A percentile compares a stretch with the other conserved stretches of the same genome.
phyloP scores from a whole-genome alignment of 495 filamentous ascomycete genomes.

The Neurospora cerealis region DNA sequence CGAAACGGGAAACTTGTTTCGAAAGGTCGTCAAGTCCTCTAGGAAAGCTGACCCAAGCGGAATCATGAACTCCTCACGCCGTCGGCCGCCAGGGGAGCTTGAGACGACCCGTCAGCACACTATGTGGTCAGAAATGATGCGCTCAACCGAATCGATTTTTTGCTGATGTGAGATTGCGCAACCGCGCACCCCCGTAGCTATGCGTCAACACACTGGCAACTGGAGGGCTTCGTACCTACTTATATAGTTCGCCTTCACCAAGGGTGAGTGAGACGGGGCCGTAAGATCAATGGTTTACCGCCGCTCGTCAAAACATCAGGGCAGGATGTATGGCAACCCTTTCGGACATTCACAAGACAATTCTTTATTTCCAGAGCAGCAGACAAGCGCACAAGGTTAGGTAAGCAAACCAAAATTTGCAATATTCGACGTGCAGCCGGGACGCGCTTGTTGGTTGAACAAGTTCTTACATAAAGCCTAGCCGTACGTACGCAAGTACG shows the following conservation, averaged over 20 bases:
- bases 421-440: neutral
- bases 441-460: neutral
- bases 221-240: neutral
- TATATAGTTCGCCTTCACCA: neutral
- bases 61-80: neutral
- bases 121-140: neutral
- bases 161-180: neutral
- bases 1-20: neutral
- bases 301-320: neutral
- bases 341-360: neutral
- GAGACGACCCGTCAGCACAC: neutral
- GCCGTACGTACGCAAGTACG: neutral
- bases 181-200: neutral
- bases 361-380: neutral
- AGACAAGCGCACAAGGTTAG: neutral
- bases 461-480: neutral
- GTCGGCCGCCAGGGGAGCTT: neutral
- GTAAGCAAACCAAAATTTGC: neutral
- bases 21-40: neutral
- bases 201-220: neutral
- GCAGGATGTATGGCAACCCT: neutral
- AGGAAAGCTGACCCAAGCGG: neutral
- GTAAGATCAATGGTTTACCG: neutral
- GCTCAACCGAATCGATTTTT: neutral
- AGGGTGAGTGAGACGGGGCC: neutral